Percentiles rank a stretch among this genome's conserved stretches.
phyloP scores from a whole-genome alignment of 2,329 filamentous ascomycete species.

The Ceratocystiopsis sp. region DNA sequence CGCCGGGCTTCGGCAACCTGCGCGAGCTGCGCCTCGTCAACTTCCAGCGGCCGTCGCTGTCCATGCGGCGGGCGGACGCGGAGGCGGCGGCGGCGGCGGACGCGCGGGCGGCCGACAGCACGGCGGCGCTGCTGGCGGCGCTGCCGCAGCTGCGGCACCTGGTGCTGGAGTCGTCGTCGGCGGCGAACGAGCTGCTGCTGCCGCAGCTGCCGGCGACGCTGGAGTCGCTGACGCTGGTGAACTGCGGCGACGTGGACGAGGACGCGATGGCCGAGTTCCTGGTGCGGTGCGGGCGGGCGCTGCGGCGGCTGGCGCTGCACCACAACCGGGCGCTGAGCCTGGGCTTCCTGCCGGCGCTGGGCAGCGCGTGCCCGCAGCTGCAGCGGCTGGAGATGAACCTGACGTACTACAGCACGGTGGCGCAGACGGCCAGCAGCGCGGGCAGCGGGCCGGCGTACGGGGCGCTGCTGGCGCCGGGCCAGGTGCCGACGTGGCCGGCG shows the following conservation, averaged over 20 bases:
- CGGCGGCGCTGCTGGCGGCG: conserved; percentile 29
- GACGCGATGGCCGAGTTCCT: conserved; percentile 50
- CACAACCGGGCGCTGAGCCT: conserved; percentile 69
- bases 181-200: conserved; percentile 53
- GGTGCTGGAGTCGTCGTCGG: conserved; percentile 56
- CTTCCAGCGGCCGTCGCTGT: conserved; percentile 38
- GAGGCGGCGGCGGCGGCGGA: conserved; percentile 25
- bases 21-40: conserved; percentile 44
- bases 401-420: conserved; percentile 45
- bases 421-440: conserved; percentile 15
- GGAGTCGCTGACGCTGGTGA: conserved; percentile 52
- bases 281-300: conserved; percentile 43
- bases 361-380: conserved; percentile 50
- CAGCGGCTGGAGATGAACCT: conserved; percentile 60
- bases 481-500: conserved; percentile 64
- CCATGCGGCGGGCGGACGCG: conserved; percentile 18
- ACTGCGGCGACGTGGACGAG: conserved; percentile 61
- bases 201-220: conserved; percentile 49
- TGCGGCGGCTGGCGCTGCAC: conserved; percentile 51
- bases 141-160: conserved; percentile 51
- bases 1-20: conserved; percentile 37
- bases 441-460: conserved; percentile 65
- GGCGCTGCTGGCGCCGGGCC: conserved; percentile 40
- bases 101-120: conserved; percentile 13
- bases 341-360: conserved; percentile 53